phyloP scores from a whole-genome alignment of 23 red algal species.

The Gracilaria vermiculophylla region DNA sequence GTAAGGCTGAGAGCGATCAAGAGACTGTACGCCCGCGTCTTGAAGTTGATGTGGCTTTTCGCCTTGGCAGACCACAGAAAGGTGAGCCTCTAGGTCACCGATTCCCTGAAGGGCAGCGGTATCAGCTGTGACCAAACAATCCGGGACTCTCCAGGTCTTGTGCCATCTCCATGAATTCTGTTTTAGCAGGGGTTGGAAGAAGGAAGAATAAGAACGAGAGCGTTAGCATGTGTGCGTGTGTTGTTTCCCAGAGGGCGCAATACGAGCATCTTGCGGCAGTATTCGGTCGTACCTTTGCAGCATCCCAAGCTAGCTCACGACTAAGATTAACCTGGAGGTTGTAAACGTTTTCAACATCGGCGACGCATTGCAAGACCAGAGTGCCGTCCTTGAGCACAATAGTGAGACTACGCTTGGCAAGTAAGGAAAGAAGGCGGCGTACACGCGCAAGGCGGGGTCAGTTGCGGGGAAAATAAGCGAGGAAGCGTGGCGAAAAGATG shows the following conservation, averaged over 20 bases:
- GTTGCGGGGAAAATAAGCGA: background rate
- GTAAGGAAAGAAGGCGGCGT: background rate
- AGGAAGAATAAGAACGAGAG: background rate
- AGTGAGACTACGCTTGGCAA: conserved; percentile 6
- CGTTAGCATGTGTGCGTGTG: background rate
- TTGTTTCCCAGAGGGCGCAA: no score
- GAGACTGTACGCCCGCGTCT: conserved; percentile 68
- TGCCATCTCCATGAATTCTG: conserved; percentile 84
- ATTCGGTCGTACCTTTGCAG: conserved; percentile 32
- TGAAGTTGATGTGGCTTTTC: conserved; percentile 53
- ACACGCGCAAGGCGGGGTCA: background rate
- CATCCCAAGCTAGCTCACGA: conserved; percentile 67
- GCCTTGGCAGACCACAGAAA: conserved; percentile 64
- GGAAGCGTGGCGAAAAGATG: background rate
- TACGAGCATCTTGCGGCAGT: no score
- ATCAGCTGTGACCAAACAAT: conserved; percentile 63
- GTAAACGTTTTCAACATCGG: conserved; percentile 51
- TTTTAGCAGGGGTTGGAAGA: background rate
- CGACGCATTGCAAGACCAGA: conserved; percentile 35
- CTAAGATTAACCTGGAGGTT: conserved; percentile 44
- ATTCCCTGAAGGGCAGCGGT: conserved; percentile 5
- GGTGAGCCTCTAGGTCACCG: conserved; percentile 55
- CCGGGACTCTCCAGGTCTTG: conserved; percentile 91
- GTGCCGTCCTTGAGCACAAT: conserved; percentile 54
- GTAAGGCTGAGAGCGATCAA: conserved; percentile 50